Conservation (phyloP, 495 filamentous ascomycete genomes). For the Aspergillus saccharolyticus region DNA sequence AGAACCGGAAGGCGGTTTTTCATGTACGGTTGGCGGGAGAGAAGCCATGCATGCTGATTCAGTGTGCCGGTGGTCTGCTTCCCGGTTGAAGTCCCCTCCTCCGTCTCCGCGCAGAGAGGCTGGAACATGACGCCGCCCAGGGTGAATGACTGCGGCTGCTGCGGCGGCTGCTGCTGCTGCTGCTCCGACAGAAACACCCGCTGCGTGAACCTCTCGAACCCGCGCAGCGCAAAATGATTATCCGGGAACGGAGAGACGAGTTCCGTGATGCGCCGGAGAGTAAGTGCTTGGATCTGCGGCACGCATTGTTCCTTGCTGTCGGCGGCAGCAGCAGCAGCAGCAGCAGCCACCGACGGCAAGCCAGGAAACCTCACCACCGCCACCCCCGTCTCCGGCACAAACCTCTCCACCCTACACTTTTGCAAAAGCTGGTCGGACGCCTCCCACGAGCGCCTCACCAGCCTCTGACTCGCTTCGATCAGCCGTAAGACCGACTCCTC, state of each 20-base stretch:
- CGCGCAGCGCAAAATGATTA: conserved; percentile 33
- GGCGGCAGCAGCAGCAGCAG: background rate
- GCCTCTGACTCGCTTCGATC: conserved; percentile 31
- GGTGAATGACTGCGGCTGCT: conserved; percentile 42
- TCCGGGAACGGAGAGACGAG: conserved; percentile 38
- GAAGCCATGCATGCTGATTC: conserved; percentile 41
- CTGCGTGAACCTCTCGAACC: conserved; percentile 26
- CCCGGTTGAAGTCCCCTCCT: too few relatives aligned
- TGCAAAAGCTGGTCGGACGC: background rate
- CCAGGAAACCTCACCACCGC: background rate
- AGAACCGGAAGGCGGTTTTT: conserved; percentile 19
- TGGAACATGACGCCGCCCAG: conserved; percentile 51
- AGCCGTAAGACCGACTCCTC: conserved; percentile 58
- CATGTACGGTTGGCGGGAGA: conserved; percentile 49
- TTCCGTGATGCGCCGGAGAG: conserved; percentile 42
- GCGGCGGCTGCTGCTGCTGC: conserved; percentile 1
- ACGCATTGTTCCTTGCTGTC: background rate
- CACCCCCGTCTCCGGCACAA: background rate
- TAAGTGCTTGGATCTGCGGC: conserved; percentile 26
- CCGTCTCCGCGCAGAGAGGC: conserved; percentile 32
- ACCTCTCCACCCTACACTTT: background rate
- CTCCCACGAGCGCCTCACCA: conserved; percentile 6
- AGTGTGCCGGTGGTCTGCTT: too few relatives aligned
- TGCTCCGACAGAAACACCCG: conserved; percentile 23
- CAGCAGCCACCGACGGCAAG: background rate